Base-by-base conservation (phyloP, 1,284 basidiomycete genomes). In the Ceratobasidium sp. region DNA sequence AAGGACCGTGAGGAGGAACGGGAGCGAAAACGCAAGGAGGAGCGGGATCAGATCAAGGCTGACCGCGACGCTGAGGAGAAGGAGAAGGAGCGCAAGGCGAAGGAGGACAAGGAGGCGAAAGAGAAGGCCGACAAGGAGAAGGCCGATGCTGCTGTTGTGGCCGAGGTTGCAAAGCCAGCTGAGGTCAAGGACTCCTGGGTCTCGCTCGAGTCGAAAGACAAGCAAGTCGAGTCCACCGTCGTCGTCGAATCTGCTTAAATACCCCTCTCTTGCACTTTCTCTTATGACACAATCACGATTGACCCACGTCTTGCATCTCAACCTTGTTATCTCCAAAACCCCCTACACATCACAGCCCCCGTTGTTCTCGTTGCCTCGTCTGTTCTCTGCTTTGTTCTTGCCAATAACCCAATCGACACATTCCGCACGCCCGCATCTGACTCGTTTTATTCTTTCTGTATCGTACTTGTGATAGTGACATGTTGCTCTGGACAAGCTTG, bases 1-100 rank as follows among this genome's bases (percentile, higher is more conserved):
- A 49, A 46, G 46, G 62, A 64, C 16, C 62, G 62, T 46, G 62
- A 86, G 47, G 90, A 91, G 79, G 77, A 85, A 73, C 86, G 87
- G 81, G 85, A 86, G 79, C 89, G 89, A 26, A 59, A 69, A 46
- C 61, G 57, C 54, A 70, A 73, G 79, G 80, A 75, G 55, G 71
- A 75, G 74, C 71, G 71, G 28, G 70, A 72, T 14, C 63, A 61
- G 50, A 62, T 41, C 11, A 47, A 57, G 26, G 23, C 41, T 5
- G 72, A 73, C 46, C 63, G 55, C 26, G 58, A 55, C n/a, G 62
- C 70, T 47, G 71, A 75, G 61, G 52, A 41, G 11, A 61, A 69
- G 62, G 62, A 66, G 62, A 13, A 28, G 13, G 62, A 64, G 46
- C 62, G 62, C 62, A 64, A 64, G 47, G 72, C 71, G 38, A 66